These are phyloP conservation scores for Eucalyptus globulus DNA, from an alignment of 345 rosid species.

Conservation along the genomic window DNA sequence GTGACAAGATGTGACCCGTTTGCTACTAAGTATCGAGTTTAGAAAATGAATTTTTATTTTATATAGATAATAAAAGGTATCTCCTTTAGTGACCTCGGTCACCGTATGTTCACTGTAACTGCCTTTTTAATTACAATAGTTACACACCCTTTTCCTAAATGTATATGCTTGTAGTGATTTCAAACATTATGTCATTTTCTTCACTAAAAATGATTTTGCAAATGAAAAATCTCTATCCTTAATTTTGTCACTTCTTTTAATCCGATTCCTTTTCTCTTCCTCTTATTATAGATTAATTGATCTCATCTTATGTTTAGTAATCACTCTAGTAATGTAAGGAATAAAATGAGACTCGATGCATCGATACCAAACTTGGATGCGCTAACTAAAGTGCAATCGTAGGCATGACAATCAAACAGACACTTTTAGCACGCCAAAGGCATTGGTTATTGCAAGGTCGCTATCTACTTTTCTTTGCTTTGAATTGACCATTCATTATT, in stretches of 20 bases:
- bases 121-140: not conserved
- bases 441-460: not conserved
- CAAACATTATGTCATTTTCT: not conserved
- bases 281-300: not conserved
- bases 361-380: not conserved
- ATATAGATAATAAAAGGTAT: not conserved
- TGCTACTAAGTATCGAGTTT: not conserved
- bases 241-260: not conserved
- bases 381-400: not conserved
- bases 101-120: accelerated
- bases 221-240: not conserved
- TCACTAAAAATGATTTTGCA: not conserved
- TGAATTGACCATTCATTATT: not conserved
- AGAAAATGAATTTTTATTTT: not conserved
- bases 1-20: not conserved
- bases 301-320: not conserved
- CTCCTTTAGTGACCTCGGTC: not conserved
- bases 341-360: accelerated
- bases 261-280: not conserved
- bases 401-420: not conserved
- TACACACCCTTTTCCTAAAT: not conserved
- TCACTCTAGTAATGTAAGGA: accelerated
- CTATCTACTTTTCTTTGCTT: not conserved
- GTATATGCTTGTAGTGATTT: not conserved
- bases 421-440: not conserved